These are phyloP conservation scores for Teunomyces funiuensis DNA, from an alignment of 805 yeast species.

Conservation along the genomic window DNA sequence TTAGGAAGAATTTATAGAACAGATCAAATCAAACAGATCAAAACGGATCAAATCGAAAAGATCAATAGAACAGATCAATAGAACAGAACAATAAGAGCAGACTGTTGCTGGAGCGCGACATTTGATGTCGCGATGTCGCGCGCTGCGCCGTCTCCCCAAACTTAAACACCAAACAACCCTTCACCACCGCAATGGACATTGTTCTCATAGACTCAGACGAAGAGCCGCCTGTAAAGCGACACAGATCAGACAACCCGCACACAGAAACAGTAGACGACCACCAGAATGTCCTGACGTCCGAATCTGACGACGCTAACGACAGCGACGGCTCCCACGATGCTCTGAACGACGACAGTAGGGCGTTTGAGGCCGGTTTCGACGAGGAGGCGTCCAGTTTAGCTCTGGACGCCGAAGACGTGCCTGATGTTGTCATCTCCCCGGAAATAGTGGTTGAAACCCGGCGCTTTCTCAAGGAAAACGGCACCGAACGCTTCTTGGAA, in stretches of 20 bases:
- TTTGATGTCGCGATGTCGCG: conserved; percentile 2
- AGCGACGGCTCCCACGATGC: not conserved
- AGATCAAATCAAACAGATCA: no score
- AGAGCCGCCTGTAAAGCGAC: conserved; percentile 7
- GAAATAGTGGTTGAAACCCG: conserved; percentile 26
- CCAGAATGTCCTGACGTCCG: not conserved
- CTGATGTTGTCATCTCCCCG: conserved; percentile 11
- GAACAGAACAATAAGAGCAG: no score
- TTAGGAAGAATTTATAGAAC: no score
- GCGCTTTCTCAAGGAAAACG: conserved; percentile 55
- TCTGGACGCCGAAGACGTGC: not conserved
- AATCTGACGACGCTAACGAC: not conserved
- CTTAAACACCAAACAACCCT: conserved; percentile 6
- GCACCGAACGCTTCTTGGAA: conserved; percentile 59
- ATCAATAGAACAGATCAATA: no score
- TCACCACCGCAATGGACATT: conserved; percentile 17
- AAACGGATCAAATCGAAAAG: no score
- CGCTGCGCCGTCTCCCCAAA: not conserved
- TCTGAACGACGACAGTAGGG: not conserved
- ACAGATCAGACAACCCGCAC: not conserved
- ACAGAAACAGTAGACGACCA: not conserved
- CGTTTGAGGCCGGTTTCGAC: not conserved
- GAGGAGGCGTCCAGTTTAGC: not conserved
- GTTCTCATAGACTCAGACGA: conserved; percentile 28
- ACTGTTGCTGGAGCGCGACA: no score